Conservation (phyloP, 1,139 yeast genomes). For the Zygosaccharomyces sapae region DNA sequence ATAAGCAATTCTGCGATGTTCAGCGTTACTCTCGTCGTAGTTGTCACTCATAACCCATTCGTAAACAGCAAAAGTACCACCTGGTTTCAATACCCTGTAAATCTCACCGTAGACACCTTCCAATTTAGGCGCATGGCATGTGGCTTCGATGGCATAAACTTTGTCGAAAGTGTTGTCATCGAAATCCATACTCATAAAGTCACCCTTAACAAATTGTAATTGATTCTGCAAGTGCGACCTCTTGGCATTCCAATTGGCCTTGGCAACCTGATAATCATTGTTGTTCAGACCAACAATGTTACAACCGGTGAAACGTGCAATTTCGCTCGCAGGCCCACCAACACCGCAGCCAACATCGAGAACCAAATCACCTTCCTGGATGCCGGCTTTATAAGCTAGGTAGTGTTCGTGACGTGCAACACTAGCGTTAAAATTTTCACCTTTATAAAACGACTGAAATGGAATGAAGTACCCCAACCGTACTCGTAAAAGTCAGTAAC, state of each 20-base stretch:
- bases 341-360: conserved; percentile 99
- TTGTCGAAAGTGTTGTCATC: conserved; percentile 87
- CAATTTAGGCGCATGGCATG: conserved; percentile 94
- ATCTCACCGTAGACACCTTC: conserved; percentile 96
- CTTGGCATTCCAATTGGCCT: conserved; percentile 80
- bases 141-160: conserved; percentile 97
- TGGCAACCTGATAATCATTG: conserved; percentile 94
- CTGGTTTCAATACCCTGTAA: conserved; percentile 93
- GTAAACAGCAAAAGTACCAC: conserved; percentile 95
- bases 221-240: conserved; percentile 63
- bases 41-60: conserved; percentile 98
- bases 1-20: conserved; percentile 91
- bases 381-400: conserved; percentile 80
- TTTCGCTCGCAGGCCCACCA: conserved; percentile 98
- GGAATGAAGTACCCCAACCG: conserved; percentile 99
- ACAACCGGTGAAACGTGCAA: conserved; percentile 85
- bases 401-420: conserved; percentile 97
- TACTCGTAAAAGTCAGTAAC: conserved; percentile 96
- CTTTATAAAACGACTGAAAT: conserved; percentile 89
- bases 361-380: conserved; percentile 76
- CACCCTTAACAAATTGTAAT: conserved; percentile 89
- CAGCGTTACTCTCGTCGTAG: conserved; percentile 81
- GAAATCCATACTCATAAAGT: conserved; percentile 98
- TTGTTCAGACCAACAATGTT: conserved; percentile 87
- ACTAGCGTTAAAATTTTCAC: conserved; percentile 92